Conservation (phyloP, 129 eudicot genomes). For the Solidago caesia region DNA sequence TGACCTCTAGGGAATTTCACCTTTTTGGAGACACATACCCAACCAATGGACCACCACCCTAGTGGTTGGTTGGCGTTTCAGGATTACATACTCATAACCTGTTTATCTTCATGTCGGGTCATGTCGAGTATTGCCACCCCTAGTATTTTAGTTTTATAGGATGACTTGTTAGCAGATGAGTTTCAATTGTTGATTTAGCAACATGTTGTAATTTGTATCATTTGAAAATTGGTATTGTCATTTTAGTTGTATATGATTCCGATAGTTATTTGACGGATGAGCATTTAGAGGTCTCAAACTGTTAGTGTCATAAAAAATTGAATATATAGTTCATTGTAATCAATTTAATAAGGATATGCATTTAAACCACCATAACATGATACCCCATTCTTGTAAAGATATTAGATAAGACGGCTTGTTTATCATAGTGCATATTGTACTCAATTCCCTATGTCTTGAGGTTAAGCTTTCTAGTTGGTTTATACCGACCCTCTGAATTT, state of each 20-base stretch:
- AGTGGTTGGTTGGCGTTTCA: too few species aligned
- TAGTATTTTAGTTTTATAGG: not conserved
- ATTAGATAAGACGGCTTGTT: not conserved
- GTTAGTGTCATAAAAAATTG: not conserved
- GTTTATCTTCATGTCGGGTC: too few species aligned
- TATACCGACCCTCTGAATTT: not conserved
- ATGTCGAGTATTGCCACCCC: too few species aligned
- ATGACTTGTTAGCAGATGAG: not conserved
- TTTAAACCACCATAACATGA: not conserved
- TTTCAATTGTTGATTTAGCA: too few species aligned
- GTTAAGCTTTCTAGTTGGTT: not conserved
- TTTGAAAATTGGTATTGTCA: not conserved
- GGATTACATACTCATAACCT: too few species aligned
- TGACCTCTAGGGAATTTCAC: too few species aligned
- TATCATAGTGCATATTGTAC: not conserved
- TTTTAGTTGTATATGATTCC: not conserved
- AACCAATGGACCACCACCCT: too few species aligned
- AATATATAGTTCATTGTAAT: not conserved
- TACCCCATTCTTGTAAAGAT: not conserved
- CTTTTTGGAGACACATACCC: too few species aligned
- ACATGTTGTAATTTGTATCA: not conserved
- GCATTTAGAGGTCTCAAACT: not conserved
- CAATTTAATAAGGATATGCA: not conserved
- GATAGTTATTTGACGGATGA: slow-evolving; percentile 3
- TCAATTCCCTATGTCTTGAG: not conserved